phyloP scores from a whole-genome alignment of 306 rosid genomes.

The Ochetophila trinervis region DNA sequence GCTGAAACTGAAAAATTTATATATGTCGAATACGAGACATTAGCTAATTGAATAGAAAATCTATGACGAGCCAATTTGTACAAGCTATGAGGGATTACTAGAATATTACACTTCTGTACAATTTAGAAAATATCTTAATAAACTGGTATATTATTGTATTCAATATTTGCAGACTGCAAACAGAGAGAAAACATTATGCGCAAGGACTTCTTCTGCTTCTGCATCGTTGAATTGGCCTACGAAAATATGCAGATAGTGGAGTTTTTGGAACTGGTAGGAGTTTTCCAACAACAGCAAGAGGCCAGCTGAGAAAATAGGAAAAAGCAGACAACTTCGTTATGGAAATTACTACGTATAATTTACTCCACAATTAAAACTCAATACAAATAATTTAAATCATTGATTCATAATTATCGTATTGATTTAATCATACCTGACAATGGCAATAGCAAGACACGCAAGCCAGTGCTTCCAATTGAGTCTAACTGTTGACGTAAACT shows the following conservation, averaged over 20 bases:
- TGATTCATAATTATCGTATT: background rate
- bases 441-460: slow-evolving; percentile 46
- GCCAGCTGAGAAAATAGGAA: slow-evolving; percentile 65
- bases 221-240: slow-evolving; percentile 29
- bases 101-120: too few species aligned
- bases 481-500: slow-evolving; percentile 58
- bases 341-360: too few species aligned
- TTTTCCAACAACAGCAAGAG: slow-evolving; percentile 74
- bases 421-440: slow-evolving; percentile 51
- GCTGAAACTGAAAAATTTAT: too few species aligned
- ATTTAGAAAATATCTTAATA: too few species aligned
- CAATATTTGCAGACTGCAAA: background rate
- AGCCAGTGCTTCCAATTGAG: slow-evolving; percentile 71
- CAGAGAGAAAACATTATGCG: background rate
- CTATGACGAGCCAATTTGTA: too few species aligned
- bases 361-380: too few species aligned
- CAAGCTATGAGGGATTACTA: too few species aligned
- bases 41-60: too few species aligned
- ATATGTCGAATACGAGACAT: too few species aligned
- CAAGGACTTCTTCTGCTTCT: slow-evolving; percentile 22
- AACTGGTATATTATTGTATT: too few species aligned
- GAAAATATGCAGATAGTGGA: slow-evolving; percentile 42
- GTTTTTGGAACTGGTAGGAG: slow-evolving; percentile 77
- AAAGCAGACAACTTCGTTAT: background rate
- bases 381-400: too few species aligned